Conservation (phyloP, 768 basidiomycete species). For the Erythrobasidium yunnanense region DNA sequence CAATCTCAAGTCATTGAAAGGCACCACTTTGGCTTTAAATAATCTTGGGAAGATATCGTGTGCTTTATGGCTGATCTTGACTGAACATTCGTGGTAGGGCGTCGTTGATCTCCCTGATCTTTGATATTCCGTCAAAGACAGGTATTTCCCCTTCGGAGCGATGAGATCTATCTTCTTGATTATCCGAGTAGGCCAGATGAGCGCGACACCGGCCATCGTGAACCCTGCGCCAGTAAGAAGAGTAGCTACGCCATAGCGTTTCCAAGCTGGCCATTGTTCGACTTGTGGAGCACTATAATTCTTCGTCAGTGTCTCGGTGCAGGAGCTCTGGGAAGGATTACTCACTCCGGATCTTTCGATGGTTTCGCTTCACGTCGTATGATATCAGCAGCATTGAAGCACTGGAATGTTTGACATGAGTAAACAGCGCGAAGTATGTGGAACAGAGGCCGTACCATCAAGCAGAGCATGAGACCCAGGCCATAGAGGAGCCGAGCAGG, state of each 20-base stretch:
- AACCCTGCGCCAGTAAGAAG: background rate
- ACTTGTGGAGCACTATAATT: background rate
- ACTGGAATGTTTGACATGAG: no score
- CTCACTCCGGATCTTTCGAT: conserved; percentile 14
- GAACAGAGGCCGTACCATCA: background rate
- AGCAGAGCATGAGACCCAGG: conserved; percentile 1
- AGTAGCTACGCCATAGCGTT: conserved; percentile 4
- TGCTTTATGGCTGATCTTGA: background rate
- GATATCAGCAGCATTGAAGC: conserved; percentile 16
- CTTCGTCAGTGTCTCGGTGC: no score
- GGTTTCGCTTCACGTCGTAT: conserved; percentile 1
- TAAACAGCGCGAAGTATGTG: no score
- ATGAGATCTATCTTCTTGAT: conserved; percentile 2
- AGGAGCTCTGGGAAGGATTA: no score
- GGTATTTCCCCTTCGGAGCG: background rate
- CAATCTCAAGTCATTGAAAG: background rate
- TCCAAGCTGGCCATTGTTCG: conserved; percentile 22
- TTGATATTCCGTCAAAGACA: background rate
- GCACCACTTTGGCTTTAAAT: background rate
- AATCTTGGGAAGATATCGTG: background rate
- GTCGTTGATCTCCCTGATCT: background rate
- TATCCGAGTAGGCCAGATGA: conserved; percentile 24
- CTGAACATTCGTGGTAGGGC: conserved; percentile 4
- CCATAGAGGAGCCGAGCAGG: background rate
- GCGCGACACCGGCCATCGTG: background rate